Base-by-base conservation (phyloP, 2,329 filamentous ascomycete species). In the Talaromyces pinophilus region DNA sequence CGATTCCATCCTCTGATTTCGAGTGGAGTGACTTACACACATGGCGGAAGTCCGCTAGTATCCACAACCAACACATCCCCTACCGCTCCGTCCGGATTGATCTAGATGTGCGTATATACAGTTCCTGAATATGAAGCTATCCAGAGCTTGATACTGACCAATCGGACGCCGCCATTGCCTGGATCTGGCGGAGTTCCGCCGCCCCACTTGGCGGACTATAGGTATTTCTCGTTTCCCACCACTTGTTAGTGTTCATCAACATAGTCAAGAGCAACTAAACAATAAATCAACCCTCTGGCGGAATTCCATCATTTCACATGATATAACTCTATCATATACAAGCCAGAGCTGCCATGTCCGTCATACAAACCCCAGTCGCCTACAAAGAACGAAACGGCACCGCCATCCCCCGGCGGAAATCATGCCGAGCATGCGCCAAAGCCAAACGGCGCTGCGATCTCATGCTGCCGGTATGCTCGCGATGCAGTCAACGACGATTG, bases 361-460 rank as follows among this genome's bases (percentile, higher is more conserved):
- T 55, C 35, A 61, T 62, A 22, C 60, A 67, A 40, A 30, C 22
- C 6, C 60, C 54, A 5, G 62, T 42, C 44, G 65, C 68, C 63
- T 67, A 63, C 22, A 52, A 65, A 82, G 72, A 78, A 77, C 63
- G 75, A 69, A 30, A 83, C 83, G 73, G 82, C 81, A 40, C 83
- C 79, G 40, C 83, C 79, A 54, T 80, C 30, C 69, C 73, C 13
- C 72, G 74, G 30, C 83, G 85, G 57, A 88, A 86, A 74, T 85
- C 86, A 3, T 88, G 86, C 70, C 77, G 80, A 3, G 81, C 82
- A 30, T 88, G 86, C 75, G 85, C 82, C 59, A 83, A 81, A 70
- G 81, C 85, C 28, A 88, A 88, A 73, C 81, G 86, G 15, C 83
- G 83, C 59, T 88, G 86, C 72, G 83, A 86, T 69, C 80, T 84